phyloP scores from a whole-genome alignment of 1,284 basidiomycete genomes.

The Uromyces viciae-fabae region DNA sequence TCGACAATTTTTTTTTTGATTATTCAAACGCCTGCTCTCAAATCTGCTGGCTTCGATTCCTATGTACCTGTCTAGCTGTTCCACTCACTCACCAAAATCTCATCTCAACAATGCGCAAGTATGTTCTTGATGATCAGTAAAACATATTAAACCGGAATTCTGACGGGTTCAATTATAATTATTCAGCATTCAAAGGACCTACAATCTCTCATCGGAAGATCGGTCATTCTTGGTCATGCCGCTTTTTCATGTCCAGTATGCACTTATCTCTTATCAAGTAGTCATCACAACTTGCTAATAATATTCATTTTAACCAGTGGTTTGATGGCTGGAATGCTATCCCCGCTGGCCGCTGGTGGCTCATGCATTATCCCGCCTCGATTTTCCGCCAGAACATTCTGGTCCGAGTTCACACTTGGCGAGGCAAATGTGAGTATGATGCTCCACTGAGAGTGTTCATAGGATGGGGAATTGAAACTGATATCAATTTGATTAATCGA shows the following conservation, averaged over 20 bases:
- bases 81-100: slow-evolving; percentile 64
- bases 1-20: background rate
- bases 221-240: slow-evolving; percentile 65
- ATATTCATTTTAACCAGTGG: slow-evolving; percentile 52
- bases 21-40: background rate
- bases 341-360: slow-evolving; percentile 63
- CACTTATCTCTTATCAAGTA: background rate
- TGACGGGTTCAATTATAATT: background rate
- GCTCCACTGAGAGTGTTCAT: background rate
- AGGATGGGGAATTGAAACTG: slow-evolving; percentile 47
- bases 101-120: slow-evolving; percentile 62
- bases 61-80: slow-evolving; percentile 60
- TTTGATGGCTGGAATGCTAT: slow-evolving; percentile 64
- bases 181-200: slow-evolving; percentile 59
- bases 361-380: slow-evolving; percentile 63
- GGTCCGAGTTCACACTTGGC: slow-evolving; percentile 60
- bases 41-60: background rate
- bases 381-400: slow-evolving; percentile 64
- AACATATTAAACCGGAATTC: too few species aligned
- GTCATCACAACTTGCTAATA: too few species aligned
- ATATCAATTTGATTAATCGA: slow-evolving; percentile 46
- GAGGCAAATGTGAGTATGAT: slow-evolving; percentile 48
- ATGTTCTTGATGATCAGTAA: slow-evolving; percentile 48
- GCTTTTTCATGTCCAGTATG: slow-evolving; percentile 64
- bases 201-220: slow-evolving; percentile 59